Evolutionary conservation across 768 basidiomycete species (phyloP), one percentile per base, ranked within the genome.

Genomic region (Mycena filopes): DNA sequence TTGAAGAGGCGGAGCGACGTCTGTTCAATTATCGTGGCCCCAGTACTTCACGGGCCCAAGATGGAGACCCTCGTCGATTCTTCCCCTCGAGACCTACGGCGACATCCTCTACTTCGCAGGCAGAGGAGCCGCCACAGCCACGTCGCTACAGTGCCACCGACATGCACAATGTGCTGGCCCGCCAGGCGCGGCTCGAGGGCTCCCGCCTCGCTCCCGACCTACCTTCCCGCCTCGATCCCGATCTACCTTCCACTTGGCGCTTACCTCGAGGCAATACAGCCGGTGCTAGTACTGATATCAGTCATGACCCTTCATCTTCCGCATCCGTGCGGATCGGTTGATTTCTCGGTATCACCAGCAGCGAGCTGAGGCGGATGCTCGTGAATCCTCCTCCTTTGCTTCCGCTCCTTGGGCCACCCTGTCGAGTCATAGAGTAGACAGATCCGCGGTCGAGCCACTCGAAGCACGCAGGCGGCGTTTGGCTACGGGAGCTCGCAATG

Each of bases 271-370:
- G 28, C 29, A 62, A 63, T 6, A 26, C 46, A 12, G 53, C 63
- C 13, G 16, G 33, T n/a, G n/a, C n/a, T 26, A 20, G 36, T 36
- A 36, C 55, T 13, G 56, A 59, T 50, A 28, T 68, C 18, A 41
- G 38, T 23, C 67, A 28, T 16, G 55, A 56, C 4, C 62, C 47
- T 12, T 33, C 49, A 12, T 46, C 57, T 5, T 73, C 56, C 6
- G 50, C 60, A 11, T 57, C 66, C 78, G 80, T 38, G 75, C 79
- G 0, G 71, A 75, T 20, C 79, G 79, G 47, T 47, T 78, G 18
- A 71, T 76, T 21, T 65, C 70, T 12, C 75, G 73, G 21, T 73
- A 61, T 49, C 77, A 73, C 23, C 68, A 67, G 41, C 64, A 68
- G 47, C 68, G 38, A 50, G 74, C 73, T n/a, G 63, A 51, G n/a